phyloP scores from a whole-genome alignment of 768 basidiomycete genomes.

The Cystobasidium tubakii region DNA sequence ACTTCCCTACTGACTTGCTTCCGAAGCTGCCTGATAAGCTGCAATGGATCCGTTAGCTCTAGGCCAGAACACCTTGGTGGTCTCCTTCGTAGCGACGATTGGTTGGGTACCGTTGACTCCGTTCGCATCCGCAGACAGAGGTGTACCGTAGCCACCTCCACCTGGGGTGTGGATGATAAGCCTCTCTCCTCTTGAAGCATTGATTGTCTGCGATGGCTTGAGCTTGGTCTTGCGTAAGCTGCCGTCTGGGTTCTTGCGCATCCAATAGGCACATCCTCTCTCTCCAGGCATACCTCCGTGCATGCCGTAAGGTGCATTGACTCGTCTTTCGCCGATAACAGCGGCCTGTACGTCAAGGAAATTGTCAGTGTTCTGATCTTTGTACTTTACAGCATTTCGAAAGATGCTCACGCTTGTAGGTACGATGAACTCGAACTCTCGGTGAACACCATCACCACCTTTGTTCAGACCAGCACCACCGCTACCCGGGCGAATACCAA shows the following conservation, averaged over 20 bases:
- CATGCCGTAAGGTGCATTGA: slow-evolving; percentile 76
- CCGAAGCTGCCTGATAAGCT: slow-evolving; percentile 11
- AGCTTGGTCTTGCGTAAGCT: slow-evolving; percentile 17
- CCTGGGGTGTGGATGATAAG: slow-evolving; percentile 20
- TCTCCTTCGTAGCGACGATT: not conserved
- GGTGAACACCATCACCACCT: slow-evolving; percentile 78
- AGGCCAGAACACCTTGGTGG: not conserved
- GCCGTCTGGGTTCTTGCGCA: slow-evolving; percentile 18
- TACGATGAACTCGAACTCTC: slow-evolving; percentile 68
- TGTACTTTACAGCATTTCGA: no score
- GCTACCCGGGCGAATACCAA: slow-evolving; percentile 49
- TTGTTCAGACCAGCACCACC: slow-evolving; percentile 44
- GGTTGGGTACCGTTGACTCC: not conserved
- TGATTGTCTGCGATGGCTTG: slow-evolving; percentile 15
- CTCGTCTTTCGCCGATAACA: slow-evolving; percentile 55
- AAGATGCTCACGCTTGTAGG: slow-evolving; percentile 7
- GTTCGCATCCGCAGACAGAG: not conserved
- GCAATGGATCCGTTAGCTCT: slow-evolving; percentile 29
- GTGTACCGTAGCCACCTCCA: slow-evolving; percentile 20
- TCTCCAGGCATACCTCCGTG: slow-evolving; percentile 70
- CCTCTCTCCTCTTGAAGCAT: slow-evolving; percentile 1
- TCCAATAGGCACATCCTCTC: slow-evolving; percentile 53
- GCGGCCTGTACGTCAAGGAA: not conserved
- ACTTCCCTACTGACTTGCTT: not conserved
- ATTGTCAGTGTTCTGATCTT: not conserved